Conservation (phyloP, 768 basidiomycete species). For the Rhodotorula kratochvilovae region DNA sequence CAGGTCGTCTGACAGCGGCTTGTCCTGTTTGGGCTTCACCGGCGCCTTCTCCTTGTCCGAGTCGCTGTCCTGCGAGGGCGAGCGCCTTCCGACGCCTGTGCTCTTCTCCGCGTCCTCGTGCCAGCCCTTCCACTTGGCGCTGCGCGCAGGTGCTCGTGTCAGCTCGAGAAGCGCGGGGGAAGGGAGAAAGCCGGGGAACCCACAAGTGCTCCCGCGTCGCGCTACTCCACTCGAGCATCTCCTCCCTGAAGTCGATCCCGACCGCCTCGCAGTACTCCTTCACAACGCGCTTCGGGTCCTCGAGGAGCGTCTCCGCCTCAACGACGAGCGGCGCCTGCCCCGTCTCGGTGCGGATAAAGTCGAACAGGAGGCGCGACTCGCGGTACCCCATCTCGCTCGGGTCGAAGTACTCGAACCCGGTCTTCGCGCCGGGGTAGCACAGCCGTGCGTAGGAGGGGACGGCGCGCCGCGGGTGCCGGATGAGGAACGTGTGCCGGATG, state of each 20-base stretch:
- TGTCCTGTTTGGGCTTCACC: not conserved
- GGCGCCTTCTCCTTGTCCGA: not conserved
- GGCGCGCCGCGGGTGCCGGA: slow-evolving; percentile 42
- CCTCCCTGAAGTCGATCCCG: slow-evolving; percentile 36
- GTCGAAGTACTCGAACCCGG: slow-evolving; percentile 44
- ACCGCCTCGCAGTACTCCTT: slow-evolving; percentile 39
- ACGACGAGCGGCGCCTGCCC: slow-evolving; percentile 37
- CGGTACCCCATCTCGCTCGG: slow-evolving; percentile 41
- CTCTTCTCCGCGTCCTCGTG: slow-evolving; percentile 12
- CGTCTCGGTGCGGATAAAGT: slow-evolving; percentile 29
- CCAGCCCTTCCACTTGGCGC: slow-evolving; percentile 40
- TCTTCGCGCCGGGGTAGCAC: slow-evolving; percentile 41
- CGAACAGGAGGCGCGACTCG: slow-evolving; percentile 36
- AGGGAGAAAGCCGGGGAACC: not conserved
- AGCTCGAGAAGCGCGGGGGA: not conserved
- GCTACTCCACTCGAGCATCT: slow-evolving; percentile 43
- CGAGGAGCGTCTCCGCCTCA: slow-evolving; percentile 39
- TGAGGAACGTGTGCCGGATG: slow-evolving; percentile 44
- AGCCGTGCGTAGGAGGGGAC: slow-evolving; percentile 42
- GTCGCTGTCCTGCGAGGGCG: not conserved
- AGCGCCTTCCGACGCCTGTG: slow-evolving; percentile 15
- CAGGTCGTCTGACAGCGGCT: slow-evolving; percentile 25
- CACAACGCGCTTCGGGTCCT: slow-evolving; percentile 34
- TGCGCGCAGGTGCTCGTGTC: not conserved
- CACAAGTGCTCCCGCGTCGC: slow-evolving; percentile 44